A percentile compares a stretch with the other conserved stretches of the same genome.
phyloP scores from a whole-genome alignment of 2,329 filamentous ascomycete species.

The Diaporthe capsici region DNA sequence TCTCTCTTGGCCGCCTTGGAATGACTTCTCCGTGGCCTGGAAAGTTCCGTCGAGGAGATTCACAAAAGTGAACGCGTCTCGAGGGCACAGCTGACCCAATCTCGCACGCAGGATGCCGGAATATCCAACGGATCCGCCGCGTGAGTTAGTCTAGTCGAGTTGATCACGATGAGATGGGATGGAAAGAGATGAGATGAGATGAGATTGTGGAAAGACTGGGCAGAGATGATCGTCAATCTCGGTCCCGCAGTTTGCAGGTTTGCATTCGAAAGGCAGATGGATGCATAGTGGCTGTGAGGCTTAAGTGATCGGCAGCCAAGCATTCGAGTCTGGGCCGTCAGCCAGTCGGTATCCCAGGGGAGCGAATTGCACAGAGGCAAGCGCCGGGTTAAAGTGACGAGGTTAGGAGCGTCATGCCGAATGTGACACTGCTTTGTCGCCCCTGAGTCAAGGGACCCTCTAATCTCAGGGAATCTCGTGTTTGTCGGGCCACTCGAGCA shows the following conservation, averaged over 20 bases:
- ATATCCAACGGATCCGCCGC: constrained; percentile 25
- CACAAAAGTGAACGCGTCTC: not conserved
- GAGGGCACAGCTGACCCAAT: constrained; percentile 14
- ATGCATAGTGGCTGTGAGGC: constrained; percentile 5
- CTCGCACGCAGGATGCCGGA: constrained; percentile 20
- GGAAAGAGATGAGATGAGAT: not conserved
- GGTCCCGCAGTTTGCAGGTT: not conserved
- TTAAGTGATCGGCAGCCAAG: not conserved
- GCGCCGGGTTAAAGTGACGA: constrained; percentile 4
- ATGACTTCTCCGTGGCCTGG: not conserved
- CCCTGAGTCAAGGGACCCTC: constrained; percentile 33
- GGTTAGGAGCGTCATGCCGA: constrained; percentile 7
- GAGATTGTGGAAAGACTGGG: not conserved
- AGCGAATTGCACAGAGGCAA: constrained; percentile 5
- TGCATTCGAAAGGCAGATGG: not conserved
- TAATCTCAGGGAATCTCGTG: constrained; percentile 25
- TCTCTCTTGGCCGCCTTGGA: not conserved
- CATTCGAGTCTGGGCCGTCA: not conserved
- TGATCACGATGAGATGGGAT: not conserved
- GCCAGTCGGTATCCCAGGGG: not conserved
- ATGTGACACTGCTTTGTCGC: constrained; percentile 13
- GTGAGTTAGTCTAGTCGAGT: not conserved
- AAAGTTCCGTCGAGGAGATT: constrained; percentile 3
- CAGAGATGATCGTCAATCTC: not conserved
- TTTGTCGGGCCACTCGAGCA: constrained; percentile 12